Evolutionary conservation across 2,329 filamentous ascomycete species (phyloP), one percentile per base, ranked within the genome.

Genomic region (Westerdykella sp.): DNA sequence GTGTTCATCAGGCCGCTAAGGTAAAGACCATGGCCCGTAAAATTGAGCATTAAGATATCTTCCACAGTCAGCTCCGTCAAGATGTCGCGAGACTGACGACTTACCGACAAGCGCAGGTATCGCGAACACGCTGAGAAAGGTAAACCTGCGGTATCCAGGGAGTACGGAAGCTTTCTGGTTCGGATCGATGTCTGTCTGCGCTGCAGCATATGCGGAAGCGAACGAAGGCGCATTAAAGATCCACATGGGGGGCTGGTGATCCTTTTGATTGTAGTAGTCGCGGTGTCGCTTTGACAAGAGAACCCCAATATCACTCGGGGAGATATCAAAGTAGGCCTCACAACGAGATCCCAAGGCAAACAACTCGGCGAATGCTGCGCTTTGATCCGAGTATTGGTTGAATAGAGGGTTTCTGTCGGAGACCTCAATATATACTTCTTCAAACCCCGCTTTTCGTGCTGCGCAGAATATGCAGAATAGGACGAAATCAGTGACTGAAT

Each of bases 301-400:
- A 28, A 60, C 47, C 13, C 63, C 63, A 39, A 67, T 66, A 34
- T 62, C 59, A 46, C 60, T 68, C 1, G 59, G 65, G 34, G 54
- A 56, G 39, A 82, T 72, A 45, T 79, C 78, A 45, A 83, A 80
- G 54, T 81, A 83, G 1, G 75, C 70, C 46, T 81, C 78, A 53
- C 80, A 83, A 42, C 79, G 75, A 3, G 79, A 82, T 1, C 80
- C 80, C 1, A 82, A 66, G 0, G 78, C 79, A 61, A 80, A 83
- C 0, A 80, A 73, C 55, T 83, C 80, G 1, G 79, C 75, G 52
- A 83, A 83, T 6, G 78, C 78, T 25, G 78, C 79, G 12, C 79
- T 79, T 57, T 83, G 80, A 44, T 83, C 80, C 1, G 78, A 69
- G 43, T 80, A 79, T 15, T 74, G 70, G 42, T 80, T 77, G 59